Base-by-base conservation (phyloP, 257 asterid genomes). In the Solanum tacnaense region DNA sequence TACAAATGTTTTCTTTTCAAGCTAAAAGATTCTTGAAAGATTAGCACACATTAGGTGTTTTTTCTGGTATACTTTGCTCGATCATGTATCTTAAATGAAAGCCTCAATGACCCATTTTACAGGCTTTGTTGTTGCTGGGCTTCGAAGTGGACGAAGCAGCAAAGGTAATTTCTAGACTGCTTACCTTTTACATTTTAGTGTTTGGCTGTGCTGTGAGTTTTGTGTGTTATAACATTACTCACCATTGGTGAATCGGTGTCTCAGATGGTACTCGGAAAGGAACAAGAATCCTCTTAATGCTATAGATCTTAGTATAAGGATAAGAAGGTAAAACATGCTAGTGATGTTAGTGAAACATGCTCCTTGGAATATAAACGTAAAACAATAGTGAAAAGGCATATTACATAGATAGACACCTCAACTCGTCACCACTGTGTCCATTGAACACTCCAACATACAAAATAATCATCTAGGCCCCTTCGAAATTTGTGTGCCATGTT, bases 91-190 rank as follows among this genome's bases (percentile, higher is more conserved):
- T 9, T 29, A 16, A 46, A 81, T 29, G 27, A 18, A 46, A 0
- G 13, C 12, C 29, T 81, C 29, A 49, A 81, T 49, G 41, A 81
- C 41, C 41, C 25, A 18, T 81, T 46, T 92, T 88, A 87, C 95
- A 96, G 99, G 98, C 98, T 86, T 87, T 96, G 75, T 89, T 96
- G 90, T 91, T 96, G 90, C 89, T 95, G 88, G 98, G 99, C 13
- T 96, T 95, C 84, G 91, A 89, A 89, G 90, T 92, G 90, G 98
- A 93, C 89, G 99, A 94, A 88, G 96, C 95, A 86, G 92, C 88
- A 21, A 91, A 94, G 97, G 99, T 96, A 87, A 86, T 16, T 72
- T 83, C 70, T 23, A 34, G 27, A 9, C 36, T 56, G 10, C 31
- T 27, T 52, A 71, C 86, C 31, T 74, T 44, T 81, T 16, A 44